These are phyloP conservation scores for Cordyceps cateniannulata DNA, from an alignment of 2,329 filamentous ascomycete species.

Conservation along the genomic window DNA sequence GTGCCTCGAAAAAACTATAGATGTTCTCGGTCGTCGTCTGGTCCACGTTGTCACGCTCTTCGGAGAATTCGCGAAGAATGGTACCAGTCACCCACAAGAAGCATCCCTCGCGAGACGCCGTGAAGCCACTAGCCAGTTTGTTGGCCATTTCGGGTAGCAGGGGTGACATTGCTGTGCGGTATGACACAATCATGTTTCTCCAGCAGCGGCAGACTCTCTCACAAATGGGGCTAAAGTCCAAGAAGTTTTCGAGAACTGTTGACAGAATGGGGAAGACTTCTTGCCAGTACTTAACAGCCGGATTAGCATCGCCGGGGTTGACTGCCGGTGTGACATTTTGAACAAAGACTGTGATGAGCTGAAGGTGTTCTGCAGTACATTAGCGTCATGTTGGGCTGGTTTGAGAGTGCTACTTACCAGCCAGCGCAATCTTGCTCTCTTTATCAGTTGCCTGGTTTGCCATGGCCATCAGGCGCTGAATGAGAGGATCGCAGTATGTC, in stretches of 20 bases:
- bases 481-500: conserved; percentile 85
- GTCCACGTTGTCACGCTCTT: conserved; percentile 80
- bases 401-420: conserved; percentile 48
- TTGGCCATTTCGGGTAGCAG: conserved; percentile 80
- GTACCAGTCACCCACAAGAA: conserved; percentile 98
- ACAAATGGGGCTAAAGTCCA: conserved; percentile 78
- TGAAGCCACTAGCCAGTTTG: conserved; percentile 80
- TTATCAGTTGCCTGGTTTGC: conserved; percentile 81
- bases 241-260: conserved; percentile 81
- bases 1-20: conserved; percentile 90
- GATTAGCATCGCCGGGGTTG: conserved; percentile 66
- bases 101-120: conserved; percentile 81
- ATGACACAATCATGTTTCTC: conserved; percentile 95
- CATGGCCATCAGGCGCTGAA: conserved; percentile 76
- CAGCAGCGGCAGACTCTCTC: conserved; percentile 93
- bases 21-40: conserved; percentile 78
- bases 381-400: background rate
- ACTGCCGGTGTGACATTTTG: conserved; percentile 71
- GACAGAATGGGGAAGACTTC: conserved; percentile 86
- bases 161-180: conserved; percentile 81
- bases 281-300: conserved; percentile 91
- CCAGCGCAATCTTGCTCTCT: conserved; percentile 76
- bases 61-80: conserved; percentile 90
- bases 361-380: conserved; percentile 63
- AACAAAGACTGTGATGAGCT: conserved; percentile 86